phyloP scores from a whole-genome alignment of 176 grass and related monocot genomes.

The Bothriochloa decipiens region DNA sequence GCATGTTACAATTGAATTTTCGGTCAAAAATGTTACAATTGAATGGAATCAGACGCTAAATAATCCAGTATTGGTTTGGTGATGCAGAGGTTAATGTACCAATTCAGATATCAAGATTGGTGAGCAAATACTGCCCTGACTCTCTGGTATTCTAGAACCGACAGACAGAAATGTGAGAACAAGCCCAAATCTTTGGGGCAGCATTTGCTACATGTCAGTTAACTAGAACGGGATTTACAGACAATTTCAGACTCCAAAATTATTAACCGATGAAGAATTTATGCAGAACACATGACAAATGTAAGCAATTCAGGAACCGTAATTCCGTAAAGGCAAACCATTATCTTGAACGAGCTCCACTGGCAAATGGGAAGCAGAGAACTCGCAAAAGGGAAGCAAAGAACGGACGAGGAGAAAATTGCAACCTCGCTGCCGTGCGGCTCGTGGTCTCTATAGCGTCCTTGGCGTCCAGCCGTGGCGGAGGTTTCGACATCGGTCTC shows the following conservation, averaged over 20 bases:
- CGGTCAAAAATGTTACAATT: constrained; percentile 12
- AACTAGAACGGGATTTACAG: constrained; percentile 3
- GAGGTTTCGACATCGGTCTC: no score
- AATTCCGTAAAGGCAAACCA: no score
- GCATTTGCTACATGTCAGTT: not conserved
- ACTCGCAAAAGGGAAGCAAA: no score
- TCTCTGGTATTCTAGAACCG: not conserved
- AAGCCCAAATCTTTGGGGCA: constrained; percentile 8
- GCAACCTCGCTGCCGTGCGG: no score
- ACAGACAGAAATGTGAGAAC: not conserved
- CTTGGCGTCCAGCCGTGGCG: no score
- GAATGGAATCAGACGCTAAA: constrained; percentile 4
- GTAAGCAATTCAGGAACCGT: no score
- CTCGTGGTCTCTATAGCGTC: no score
- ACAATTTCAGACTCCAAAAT: constrained; percentile 8
- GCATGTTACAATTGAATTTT: no score
- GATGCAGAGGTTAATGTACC: constrained; percentile 1
- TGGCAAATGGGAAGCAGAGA: no score
- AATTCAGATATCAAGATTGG: not conserved
- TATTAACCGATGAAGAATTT: constrained; percentile 1
- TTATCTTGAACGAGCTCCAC: no score
- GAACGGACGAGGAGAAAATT: no score
- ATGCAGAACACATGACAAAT: not conserved
- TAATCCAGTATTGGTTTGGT: not conserved
- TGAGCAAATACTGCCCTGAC: not conserved